Base-by-base conservation (phyloP, 1,284 basidiomycete genomes). In the Cryptococcus neoformans region DNA sequence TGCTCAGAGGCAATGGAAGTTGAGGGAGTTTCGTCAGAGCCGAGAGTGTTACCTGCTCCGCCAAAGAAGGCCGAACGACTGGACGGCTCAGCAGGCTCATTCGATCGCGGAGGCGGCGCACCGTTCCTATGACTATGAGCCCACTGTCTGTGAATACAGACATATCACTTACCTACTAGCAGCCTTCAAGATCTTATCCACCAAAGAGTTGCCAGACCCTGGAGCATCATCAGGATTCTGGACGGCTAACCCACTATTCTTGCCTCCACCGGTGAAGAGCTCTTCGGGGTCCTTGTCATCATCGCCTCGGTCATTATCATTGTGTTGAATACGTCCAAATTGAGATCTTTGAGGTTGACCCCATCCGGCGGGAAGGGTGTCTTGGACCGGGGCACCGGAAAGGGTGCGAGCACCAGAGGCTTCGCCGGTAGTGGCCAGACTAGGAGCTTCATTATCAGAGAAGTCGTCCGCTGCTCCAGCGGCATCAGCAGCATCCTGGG, bases 31-130 rank as follows among this genome's bases (percentile, higher is more conserved):
- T 94, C 90, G 56, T 94, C 92, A 34, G 87, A 87, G 2, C 92
- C 93, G n/a, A 97, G 81, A 0, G 82, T 89, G 73, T 94, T 84
- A 2, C 91, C 93, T 2, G 85, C 82, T 1, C 91, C 91, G 48
- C 77, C 71, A 70, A 90, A 91, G 1, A 28, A 48, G 44, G 45
- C 56, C 35, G 74, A 63, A 21, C 76, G 70, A 44, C 72, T 64
- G 14, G 69, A 49, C 14, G 63, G 34, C 28, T 45, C 54, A 7
- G 36, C 17, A 38, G 21, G 21, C 21, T 21, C 21, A 21, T 21
- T 21, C 21, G 49, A 48, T 35, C 34, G 37, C 17, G 78, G 73
- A 11, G 80, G 58, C 10, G 81, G 76, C 3, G 83, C 81, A 36
- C 79, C 81, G 42, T 62, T 58, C 44, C 54, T 21, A 21, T 21